Evolutionary conservation across 2,329 filamentous ascomycete genomes (phyloP).

Genomic region (Fusarium hainanense): DNA sequence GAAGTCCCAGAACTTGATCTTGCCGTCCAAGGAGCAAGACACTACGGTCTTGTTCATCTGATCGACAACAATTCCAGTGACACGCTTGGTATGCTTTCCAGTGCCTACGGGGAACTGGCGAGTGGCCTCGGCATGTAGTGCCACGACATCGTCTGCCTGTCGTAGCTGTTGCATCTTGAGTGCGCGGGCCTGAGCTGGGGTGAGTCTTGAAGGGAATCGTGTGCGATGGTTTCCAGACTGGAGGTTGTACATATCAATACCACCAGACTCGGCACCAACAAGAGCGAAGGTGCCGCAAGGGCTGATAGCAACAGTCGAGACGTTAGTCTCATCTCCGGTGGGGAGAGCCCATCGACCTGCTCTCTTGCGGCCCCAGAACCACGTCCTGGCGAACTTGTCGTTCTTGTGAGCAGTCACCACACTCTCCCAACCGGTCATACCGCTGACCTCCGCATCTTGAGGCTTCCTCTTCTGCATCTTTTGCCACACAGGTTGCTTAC

Average conservation of each 20-base stretch:
- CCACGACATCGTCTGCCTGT: constrained; percentile 67
- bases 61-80: constrained; percentile 90
- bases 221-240: constrained; percentile 92
- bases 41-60: constrained; percentile 87
- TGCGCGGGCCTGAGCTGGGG: constrained; percentile 81
- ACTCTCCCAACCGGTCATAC: constrained; percentile 95
- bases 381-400: constrained; percentile 87
- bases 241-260: constrained; percentile 95
- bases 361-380: constrained; percentile 97
- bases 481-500: constrained; percentile 84
- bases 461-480: constrained; percentile 73
- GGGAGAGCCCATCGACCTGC: constrained; percentile 94
- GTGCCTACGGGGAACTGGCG: constrained; percentile 61
- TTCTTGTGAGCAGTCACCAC: constrained; percentile 91
- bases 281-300: constrained; percentile 94
- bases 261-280: constrained; percentile 83
- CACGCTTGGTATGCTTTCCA: constrained; percentile 81
- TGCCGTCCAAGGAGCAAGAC: constrained; percentile 90
- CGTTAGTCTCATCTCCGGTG: constrained; percentile 84
- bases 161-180: constrained; percentile 73
- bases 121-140: constrained; percentile 61
- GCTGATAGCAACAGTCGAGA: constrained; percentile 87
- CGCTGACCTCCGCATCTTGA: constrained; percentile 77
- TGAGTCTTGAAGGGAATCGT: constrained; percentile 83
- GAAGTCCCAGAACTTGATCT: constrained; percentile 98